Percentiles rank a stretch among this genome's conserved stretches.
Conservation (phyloP, 2,329 filamentous ascomycete genomes). For the Colletotrichum camelliae region DNA sequence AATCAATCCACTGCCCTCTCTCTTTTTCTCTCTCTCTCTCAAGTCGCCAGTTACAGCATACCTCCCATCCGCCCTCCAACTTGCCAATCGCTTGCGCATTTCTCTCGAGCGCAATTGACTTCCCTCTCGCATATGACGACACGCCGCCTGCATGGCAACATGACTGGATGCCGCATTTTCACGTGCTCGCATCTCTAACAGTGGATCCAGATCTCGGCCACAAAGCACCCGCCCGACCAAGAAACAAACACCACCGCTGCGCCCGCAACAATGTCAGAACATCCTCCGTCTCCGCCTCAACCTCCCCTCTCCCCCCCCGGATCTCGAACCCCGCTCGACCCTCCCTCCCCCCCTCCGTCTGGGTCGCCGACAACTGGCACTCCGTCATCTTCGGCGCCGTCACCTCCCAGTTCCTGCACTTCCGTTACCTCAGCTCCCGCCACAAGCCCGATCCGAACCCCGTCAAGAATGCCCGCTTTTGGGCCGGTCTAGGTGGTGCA, state of each 20-base stretch:
- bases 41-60: too few relatives aligned
- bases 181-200: not conserved
- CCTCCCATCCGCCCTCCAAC: not conserved
- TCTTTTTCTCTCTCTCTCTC: too few relatives aligned
- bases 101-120: not conserved
- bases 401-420: slow-evolving; percentile 20
- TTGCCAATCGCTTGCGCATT: not conserved
- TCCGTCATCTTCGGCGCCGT: slow-evolving; percentile 20
- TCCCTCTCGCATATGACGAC: not conserved
- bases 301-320: not conserved
- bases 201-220: not conserved
- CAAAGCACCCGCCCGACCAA: not conserved
- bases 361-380: slow-evolving; percentile 23
- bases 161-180: not conserved
- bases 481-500: slow-evolving; percentile 20
- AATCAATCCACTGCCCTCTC: not conserved
- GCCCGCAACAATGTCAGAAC: not conserved
- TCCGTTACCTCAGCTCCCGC: slow-evolving; percentile 18
- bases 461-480: slow-evolving; percentile 24
- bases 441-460: slow-evolving; percentile 18
- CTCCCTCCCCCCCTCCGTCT: slow-evolving; percentile 11
- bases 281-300: not conserved
- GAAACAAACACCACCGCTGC: not conserved
- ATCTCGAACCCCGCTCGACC: slow-evolving; percentile 9
- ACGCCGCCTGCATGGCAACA: not conserved